Conservation (phyloP, 495 filamentous ascomycete species). For the Aspergillus ostianus region DNA sequence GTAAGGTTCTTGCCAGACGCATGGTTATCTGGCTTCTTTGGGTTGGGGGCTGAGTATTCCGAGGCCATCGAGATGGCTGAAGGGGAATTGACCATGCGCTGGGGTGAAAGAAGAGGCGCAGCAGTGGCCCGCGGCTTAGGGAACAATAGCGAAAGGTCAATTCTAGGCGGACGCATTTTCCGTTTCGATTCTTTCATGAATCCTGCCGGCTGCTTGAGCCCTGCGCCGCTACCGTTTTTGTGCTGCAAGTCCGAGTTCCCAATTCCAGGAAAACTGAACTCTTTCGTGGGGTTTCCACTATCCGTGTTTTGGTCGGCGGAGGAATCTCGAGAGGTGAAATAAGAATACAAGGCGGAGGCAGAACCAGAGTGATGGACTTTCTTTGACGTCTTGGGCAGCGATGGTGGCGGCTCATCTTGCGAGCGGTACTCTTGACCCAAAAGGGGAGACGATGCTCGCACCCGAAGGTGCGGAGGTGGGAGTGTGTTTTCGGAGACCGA, state of each 20-base stretch:
- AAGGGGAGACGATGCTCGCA: conserved; percentile 45
- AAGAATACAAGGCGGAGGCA: conserved; percentile 35
- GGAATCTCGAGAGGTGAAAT: conserved; percentile 37
- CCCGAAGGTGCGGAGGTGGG: conserved; percentile 35
- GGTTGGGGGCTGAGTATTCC: conserved; percentile 24
- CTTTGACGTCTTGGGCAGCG: conserved; percentile 29
- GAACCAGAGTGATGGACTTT: conserved; percentile 39
- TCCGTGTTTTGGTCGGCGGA: conserved; percentile 12
- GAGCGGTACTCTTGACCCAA: conserved; percentile 38
- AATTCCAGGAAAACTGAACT: conserved; percentile 2
- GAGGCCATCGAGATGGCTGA: conserved; percentile 40
- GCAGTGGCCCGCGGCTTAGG: conserved; percentile 39
- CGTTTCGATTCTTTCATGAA: conserved; percentile 38
- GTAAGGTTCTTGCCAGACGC: conserved; percentile 23
- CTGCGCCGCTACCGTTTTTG: conserved; percentile 24
- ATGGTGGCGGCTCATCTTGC: conserved; percentile 21
- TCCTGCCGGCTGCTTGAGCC: conserved; percentile 25
- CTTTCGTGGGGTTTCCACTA: conserved; percentile 3
- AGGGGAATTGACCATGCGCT: conserved; percentile 45
- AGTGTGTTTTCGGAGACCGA: conserved; percentile 17
- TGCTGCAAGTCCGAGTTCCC: conserved; percentile 1
- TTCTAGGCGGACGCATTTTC: conserved; percentile 40
- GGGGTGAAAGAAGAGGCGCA: conserved; percentile 43
- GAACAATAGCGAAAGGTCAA: conserved; percentile 48
- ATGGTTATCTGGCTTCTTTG: conserved; percentile 16